Base-by-base conservation (phyloP, 2,329 filamentous ascomycete species). In the Pseudogymnoascus sp. region DNA sequence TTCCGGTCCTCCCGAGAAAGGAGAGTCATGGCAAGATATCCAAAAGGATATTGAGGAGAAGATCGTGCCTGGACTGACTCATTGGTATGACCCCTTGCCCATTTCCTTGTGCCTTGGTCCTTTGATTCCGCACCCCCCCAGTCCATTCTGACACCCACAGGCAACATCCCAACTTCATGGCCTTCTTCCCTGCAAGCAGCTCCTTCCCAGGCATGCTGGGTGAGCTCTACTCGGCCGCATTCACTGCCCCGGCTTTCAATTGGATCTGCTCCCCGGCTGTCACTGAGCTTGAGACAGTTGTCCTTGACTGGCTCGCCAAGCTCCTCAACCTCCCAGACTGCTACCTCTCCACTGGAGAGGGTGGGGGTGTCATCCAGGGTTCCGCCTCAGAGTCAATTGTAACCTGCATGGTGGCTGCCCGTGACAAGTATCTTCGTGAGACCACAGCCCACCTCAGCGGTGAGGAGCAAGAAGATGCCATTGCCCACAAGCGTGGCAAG, bases 91-190 rank as follows among this genome's bases (percentile, higher is more conserved):
- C 21, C 16, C 13, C 48, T 34, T 41, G 21, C n/a, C n/a, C 23
- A 41, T 36, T 16, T 2, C 57, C n/a, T 51, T 13, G 16, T 57
- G 28, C n/a, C 10, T 14, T 34, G 23, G 13, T 21, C 51, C 48
- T 62, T 65, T 51, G 23, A 13, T 39, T 14, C 23, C 21, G 63
- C 28, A 7, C 2, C 25, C 4, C 23, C 31, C 25, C 7, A 21
- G 14, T 11, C 3, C 10, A 48, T 23, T 60, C 65, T 67, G 31
- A 69, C 43, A 31, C 31, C 13, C 37, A 13, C 54, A 82, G 80
- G 92, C 89, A 96, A 74, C 91, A 88, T 2, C 93, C 92, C 14
- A 92, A 93, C 73, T 98, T 96, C 81, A 91, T 97, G 85, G 93
- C 93, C 51, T 98, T 96, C 81, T 98, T 95, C 77, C 90, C 93